Conservation (phyloP, 805 yeast genomes). For the Hanseniaspora pseudoguilliermondii region DNA sequence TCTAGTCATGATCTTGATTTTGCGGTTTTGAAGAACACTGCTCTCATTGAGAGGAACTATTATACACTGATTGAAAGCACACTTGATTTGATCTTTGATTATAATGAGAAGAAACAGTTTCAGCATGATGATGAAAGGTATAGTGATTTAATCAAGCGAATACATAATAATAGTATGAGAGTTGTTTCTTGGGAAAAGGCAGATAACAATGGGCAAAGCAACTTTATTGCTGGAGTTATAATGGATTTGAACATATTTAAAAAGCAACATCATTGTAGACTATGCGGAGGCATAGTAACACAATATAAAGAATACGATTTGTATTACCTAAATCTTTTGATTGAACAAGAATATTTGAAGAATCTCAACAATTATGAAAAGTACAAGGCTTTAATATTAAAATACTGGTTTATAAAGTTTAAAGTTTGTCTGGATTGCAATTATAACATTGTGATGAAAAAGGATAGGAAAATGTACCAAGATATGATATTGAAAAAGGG, state of each 20-base stretch:
- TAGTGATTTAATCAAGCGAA: not conserved
- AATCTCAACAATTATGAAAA: not conserved
- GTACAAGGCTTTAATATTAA: not conserved
- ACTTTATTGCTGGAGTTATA: not conserved
- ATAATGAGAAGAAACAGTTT: not conserved
- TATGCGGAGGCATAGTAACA: not conserved
- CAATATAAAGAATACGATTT: constrained; percentile 2
- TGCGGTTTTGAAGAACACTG: not conserved
- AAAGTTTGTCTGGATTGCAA: constrained; percentile 7
- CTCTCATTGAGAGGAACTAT: not conserved
- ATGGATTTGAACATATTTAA: not conserved
- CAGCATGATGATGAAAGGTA: not conserved
- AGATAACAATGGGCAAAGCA: not conserved
- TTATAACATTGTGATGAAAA: not conserved
- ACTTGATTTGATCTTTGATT: not conserved
- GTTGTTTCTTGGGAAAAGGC: constrained; percentile 1
- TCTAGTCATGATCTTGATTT: not conserved
- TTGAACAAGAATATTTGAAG: constrained; percentile 7
- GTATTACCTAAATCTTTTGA: not conserved
- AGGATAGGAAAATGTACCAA: not conserved
- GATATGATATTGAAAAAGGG: not conserved
- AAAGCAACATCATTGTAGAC: constrained; percentile 7
- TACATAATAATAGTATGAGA: not conserved
- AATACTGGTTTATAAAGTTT: constrained; percentile 9
- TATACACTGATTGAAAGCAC: constrained; percentile 3